Evolutionary conservation across 208 protist genomes (phyloP).

Genomic region (Leptomonas pyrrhocoris): DNA sequence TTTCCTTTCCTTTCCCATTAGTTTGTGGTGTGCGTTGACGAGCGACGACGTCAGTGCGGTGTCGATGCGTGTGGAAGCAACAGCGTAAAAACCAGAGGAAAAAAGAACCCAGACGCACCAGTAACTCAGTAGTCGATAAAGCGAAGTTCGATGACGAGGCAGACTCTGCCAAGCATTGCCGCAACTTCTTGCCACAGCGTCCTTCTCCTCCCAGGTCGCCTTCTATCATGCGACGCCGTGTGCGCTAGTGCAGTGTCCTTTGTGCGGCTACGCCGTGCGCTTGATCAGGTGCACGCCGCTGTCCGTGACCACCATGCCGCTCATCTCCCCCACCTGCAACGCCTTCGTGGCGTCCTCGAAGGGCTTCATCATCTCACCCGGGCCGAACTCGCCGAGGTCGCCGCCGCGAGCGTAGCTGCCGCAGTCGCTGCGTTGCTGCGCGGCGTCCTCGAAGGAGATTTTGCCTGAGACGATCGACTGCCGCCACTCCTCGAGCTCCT

Average conservation of each 20-base stretch:
- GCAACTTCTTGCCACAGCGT: no score
- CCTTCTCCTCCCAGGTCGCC: no score
- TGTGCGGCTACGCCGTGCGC: conserved; percentile 56
- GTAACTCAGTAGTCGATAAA: no score
- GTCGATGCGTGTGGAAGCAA: no score
- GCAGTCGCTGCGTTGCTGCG: conserved; percentile 89
- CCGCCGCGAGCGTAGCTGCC: conserved; percentile 78
- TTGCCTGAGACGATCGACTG: conserved; percentile 67
- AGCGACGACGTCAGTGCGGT: no score
- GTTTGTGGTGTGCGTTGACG: no score
- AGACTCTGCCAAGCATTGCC: no score
- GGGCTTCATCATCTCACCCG: conserved; percentile 94
- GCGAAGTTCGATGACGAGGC: no score
- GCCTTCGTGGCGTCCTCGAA: conserved; percentile 90
- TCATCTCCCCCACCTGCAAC: conserved; percentile 85
- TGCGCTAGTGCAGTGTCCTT: not conserved
- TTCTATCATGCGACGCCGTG: not conserved
- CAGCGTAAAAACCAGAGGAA: no score
- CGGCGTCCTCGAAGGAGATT: conserved; percentile 85
- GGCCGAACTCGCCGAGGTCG: conserved; percentile 89
- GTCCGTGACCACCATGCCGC: conserved; percentile 85
- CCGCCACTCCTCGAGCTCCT: conserved; percentile 77
- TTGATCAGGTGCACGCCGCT: conserved; percentile 94
- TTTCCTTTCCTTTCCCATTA: no score
- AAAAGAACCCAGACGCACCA: no score